A percentile compares a stretch with the other conserved stretches of the same genome.
Conservation (phyloP, 257 asterid genomes). For the Penstemon barbatus region DNA sequence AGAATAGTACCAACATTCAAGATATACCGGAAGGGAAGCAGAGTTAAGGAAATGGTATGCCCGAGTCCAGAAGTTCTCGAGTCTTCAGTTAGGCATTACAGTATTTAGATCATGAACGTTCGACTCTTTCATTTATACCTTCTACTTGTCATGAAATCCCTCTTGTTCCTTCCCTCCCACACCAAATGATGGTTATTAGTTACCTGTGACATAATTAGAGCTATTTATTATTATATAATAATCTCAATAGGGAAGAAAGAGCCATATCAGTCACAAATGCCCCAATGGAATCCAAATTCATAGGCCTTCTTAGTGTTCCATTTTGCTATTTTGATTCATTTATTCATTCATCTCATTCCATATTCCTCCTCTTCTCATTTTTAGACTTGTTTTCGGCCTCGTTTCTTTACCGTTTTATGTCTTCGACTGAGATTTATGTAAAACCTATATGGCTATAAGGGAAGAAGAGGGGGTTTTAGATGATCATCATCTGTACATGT, state of each 20-base stretch:
- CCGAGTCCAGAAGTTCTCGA: slow-evolving; percentile 83
- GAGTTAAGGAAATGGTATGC: slow-evolving; percentile 79
- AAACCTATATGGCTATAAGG: background rate
- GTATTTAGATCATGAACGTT: slow-evolving; percentile 36
- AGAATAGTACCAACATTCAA: slow-evolving; percentile 75
- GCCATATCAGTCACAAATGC: slow-evolving; percentile 41
- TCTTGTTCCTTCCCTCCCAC: slow-evolving; percentile 4
- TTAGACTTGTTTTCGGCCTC: too few relatives aligned
- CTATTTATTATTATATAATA: slow-evolving; percentile 33
- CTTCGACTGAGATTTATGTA: too few relatives aligned
- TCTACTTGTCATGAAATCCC: background rate
- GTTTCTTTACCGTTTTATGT: too few relatives aligned
- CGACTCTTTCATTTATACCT: slow-evolving; percentile 11
- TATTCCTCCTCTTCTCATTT: background rate
- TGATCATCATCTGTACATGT: slow-evolving; percentile 39
- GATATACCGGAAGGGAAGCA: slow-evolving; percentile 60
- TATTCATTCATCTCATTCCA: slow-evolving; percentile 59
- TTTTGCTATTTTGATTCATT: slow-evolving; percentile 52
- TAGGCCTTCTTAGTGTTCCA: slow-evolving; percentile 2
- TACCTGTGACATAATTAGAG: slow-evolving; percentile 47
- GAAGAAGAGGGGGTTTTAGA: background rate
- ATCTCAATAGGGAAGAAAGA: slow-evolving; percentile 39
- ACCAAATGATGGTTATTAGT: too few relatives aligned
- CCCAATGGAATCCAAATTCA: too few relatives aligned
- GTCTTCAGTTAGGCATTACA: slow-evolving; percentile 85